Base-by-base conservation (phyloP, 1,139 yeast genomes). In the Kurtzmaniella quercitrusa region DNA sequence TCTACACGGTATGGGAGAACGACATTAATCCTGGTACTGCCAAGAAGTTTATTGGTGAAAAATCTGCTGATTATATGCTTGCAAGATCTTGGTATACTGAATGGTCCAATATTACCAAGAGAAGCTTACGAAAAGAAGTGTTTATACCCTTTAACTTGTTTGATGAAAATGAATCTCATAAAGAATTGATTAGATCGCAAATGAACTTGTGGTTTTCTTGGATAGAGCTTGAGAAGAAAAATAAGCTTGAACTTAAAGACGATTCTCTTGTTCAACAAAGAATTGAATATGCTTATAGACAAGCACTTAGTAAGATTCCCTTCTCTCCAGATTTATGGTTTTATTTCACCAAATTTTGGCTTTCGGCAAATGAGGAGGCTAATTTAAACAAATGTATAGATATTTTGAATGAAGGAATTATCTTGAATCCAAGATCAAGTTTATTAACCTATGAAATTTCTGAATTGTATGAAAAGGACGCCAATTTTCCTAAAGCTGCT, bases 251-350 rank as follows among this genome's bases (percentile, higher is more conserved):
- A 39, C 63, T 85, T 18, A 70, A 75, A 25, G 80, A 77, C 42
- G 70, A 63, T 15, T 68, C 72, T 10, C 58, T 66, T 5, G 63
- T 82, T 23, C 68, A 73, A 34, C 72, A 73, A 42, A 75, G 98
- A 55, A 70, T 90, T n/a, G 78, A 77, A 44, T 87, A 82, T 59
- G 87, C 85, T 19, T 88, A 79, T 62, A 77, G 78, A 54, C 90
- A 88, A 59, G 82, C 95, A 1, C 70, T 83, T 9, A 81, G 83
- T 56, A 65, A 77, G 40, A 68, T 88, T 54, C 75, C 88, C 25
- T 88, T 85, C 60, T 80, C 77, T 38, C 89, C 97, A 0, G 95
- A 88, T 56, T 64, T 87, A 34, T 93, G 98, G 98, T 90, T 82
- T 61, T 82, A 84, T 46, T 89, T 59, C 50, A 59, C 55, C 42